Base-by-base conservation (phyloP, 2,329 filamentous ascomycete genomes). In the Aspergillus sp. region DNA sequence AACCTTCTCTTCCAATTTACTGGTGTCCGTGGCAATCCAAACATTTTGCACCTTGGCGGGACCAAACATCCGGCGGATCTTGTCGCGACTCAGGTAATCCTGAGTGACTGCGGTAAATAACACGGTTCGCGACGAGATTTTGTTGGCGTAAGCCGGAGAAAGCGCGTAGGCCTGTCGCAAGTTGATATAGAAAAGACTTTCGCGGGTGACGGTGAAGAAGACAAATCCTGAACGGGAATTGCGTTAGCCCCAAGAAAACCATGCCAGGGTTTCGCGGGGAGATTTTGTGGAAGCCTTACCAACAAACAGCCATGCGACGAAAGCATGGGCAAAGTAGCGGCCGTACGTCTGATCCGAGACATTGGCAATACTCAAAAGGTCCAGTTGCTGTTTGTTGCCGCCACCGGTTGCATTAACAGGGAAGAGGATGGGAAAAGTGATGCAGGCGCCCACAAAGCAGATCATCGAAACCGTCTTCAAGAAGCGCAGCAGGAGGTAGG, bases 151-250 rank as follows among this genome's bases (percentile, higher is more conserved):
- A 52, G 90, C 82, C 11, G 92, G 92, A 11, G 92, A 93, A 57
- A 96, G 85, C 46, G 96, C 85, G 77, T 96, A 97, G 0, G 94
- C 94, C 77, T 98, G 94, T 63, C 93, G 90, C 54, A 98, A 78
- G 70, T 96, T 96, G 80, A 97, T 90, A 77, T 91, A 96, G 83
- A 89, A 96, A 67, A 98, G 90, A 72, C 87, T 88, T 76, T 98
- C 94, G 59, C 94, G 86, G 57, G 92, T 90, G 63, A 98, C 86
- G 70, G 91, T 88, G 77, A 91, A 95, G 75, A 98, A 89, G 65
- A 98, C 83, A 72, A 98, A 98, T 50, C 85, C 78, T 79, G 58
- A n/a, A 52, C 3, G 16, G 36, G 5, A 14, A 42, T 42, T n/a
- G 14, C 16, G 16, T 42, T 42, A 42, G 36, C 36, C 16, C 26